A percentile compares a stretch with the other conserved stretches of the same genome.
phyloP scores from a whole-genome alignment of 805 yeast genomes.

The Ascoidea asiatica region DNA sequence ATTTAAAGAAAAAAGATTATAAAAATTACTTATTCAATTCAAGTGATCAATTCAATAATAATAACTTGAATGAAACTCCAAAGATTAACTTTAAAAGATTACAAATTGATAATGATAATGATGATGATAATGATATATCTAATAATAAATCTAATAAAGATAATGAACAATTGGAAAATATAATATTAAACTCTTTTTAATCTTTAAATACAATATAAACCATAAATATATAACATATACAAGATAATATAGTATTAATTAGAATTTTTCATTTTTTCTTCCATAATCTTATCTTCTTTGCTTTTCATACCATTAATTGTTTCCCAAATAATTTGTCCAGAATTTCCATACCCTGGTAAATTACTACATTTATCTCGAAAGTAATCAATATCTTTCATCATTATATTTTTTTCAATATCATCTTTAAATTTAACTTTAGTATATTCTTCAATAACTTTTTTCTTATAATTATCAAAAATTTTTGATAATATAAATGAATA shows the following conservation, averaged over 20 bases:
- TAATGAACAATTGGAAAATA: too few species aligned
- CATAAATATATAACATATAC: too few species aligned
- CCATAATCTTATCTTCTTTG: conserved; percentile 8
- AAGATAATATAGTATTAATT: too few species aligned
- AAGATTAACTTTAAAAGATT: not conserved
- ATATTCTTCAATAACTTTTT: conserved; percentile 37
- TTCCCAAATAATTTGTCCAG: conserved; percentile 52
- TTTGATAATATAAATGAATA: conserved; percentile 21
- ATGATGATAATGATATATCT: too few species aligned
- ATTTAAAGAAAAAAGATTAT: conserved; percentile 14
- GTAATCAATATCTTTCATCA: conserved; percentile 48
- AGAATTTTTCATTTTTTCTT: conserved; percentile 1
- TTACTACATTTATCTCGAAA: conserved; percentile 49
- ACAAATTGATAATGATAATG: too few species aligned
- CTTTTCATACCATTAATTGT: conserved; percentile 32
- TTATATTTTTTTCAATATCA: conserved; percentile 36
- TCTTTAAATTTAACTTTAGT: conserved; percentile 33
- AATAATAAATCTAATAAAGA: too few species aligned
- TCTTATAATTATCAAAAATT: conserved; percentile 40
- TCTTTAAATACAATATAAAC: too few species aligned
- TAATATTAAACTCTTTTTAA: too few species aligned
- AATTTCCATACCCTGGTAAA: conserved; percentile 44
- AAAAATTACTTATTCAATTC: not conserved
- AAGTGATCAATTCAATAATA: not conserved
- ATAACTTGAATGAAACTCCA: too few species aligned